Evolutionary conservation across 306 rosid genomes (phyloP).

Genomic region (Sicyos baderoa): DNA sequence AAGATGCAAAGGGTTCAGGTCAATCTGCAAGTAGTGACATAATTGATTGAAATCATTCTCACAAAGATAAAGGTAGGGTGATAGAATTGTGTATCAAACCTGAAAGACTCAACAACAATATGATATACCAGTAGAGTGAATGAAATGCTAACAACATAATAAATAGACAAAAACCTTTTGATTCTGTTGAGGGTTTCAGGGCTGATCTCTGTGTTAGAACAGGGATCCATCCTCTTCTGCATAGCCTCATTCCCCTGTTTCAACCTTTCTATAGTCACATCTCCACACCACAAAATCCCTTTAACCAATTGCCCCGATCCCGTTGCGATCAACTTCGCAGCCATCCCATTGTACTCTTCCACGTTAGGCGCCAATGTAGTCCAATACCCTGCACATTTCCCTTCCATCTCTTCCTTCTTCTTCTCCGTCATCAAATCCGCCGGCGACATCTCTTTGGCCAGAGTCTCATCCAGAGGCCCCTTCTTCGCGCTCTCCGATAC

Average conservation of each 20-base stretch:
- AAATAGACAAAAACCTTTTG: slow-evolving; percentile 40
- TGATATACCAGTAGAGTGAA: not conserved
- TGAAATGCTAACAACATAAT: not conserved
- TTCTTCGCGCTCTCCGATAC: slow-evolving; percentile 59
- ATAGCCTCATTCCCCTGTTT: slow-evolving; percentile 66
- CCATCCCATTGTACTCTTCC: slow-evolving; percentile 67
- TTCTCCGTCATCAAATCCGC: slow-evolving; percentile 51
- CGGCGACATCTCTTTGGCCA: slow-evolving; percentile 61
- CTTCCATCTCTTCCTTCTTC: slow-evolving; percentile 66
- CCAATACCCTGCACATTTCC: slow-evolving; percentile 71
- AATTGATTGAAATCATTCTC: not conserved
- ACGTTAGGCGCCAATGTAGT: slow-evolving; percentile 94
- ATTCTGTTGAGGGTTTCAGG: slow-evolving; percentile 75
- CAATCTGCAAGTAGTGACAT: not conserved
- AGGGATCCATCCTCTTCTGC: slow-evolving; percentile 57
- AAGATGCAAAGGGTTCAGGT: not conserved
- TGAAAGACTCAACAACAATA: not conserved
- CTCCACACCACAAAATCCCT: slow-evolving; percentile 97
- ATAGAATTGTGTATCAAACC: not conserved
- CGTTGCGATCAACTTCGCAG: slow-evolving; percentile 64
- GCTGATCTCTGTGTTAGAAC: slow-evolving; percentile 42
- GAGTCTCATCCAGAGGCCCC: slow-evolving; percentile 47
- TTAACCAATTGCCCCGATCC: slow-evolving; percentile 68
- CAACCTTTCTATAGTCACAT: slow-evolving; percentile 81
- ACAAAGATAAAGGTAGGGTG: not conserved